A percentile compares a stretch with the other conserved stretches of the same genome.
phyloP scores from a whole-genome alignment of 2,329 filamentous ascomycete species.

The Sporothrix inflata region DNA sequence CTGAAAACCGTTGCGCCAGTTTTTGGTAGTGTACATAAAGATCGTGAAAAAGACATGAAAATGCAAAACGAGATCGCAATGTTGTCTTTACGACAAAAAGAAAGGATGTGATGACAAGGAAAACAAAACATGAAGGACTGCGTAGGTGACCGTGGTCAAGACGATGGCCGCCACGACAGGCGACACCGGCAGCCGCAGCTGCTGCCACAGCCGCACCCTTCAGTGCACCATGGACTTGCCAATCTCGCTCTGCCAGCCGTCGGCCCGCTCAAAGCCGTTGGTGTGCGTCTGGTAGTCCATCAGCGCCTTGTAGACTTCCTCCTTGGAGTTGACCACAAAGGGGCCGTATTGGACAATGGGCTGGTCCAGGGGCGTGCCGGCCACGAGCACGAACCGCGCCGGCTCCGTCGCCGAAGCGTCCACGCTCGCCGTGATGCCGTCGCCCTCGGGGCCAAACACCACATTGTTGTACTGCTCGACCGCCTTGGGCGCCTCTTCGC shows the following conservation, averaged over 20 bases:
- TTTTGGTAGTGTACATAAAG: constrained; percentile 15
- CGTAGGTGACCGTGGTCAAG: not conserved
- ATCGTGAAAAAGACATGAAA: not conserved
- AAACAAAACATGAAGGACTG: not conserved
- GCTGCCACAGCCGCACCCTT: not conserved
- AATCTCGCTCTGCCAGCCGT: constrained; percentile 84
- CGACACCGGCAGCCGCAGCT: not conserved
- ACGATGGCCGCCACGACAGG: not conserved
- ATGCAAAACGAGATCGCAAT: not conserved
- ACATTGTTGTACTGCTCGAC: constrained; percentile 82
- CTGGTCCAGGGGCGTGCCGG: constrained; percentile 79
- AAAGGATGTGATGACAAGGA: constrained; percentile 17
- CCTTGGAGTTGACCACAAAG: constrained; percentile 74
- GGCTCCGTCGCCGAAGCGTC: constrained; percentile 63
- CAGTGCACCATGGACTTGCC: constrained; percentile 69
- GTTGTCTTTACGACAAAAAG: not conserved
- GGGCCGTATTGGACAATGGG: constrained; percentile 82
- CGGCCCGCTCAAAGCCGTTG: constrained; percentile 80
- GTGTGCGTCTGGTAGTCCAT: constrained; percentile 71
- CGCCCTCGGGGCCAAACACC: constrained; percentile 80
- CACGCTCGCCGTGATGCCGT: constrained; percentile 73
- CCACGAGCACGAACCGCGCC: constrained; percentile 69
- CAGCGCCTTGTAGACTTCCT: constrained; percentile 76
- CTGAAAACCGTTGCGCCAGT: constrained; percentile 3
- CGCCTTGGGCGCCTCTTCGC: constrained; percentile 45